Evolutionary conservation across 225 moss, liverwort and hornwort genomes (phyloP).

Genomic region (Bryum argenteum): DNA sequence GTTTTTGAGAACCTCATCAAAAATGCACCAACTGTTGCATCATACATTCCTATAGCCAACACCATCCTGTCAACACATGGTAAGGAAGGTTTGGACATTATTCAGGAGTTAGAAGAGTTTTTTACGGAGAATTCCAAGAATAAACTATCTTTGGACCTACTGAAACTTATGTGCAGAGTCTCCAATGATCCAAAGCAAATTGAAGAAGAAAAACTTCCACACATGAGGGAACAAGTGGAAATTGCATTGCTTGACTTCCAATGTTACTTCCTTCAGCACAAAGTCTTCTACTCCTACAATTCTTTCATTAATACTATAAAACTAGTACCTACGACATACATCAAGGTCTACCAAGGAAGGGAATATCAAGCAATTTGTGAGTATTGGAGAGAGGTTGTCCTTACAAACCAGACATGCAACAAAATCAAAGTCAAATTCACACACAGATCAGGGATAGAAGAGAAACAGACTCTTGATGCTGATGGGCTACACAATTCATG

Average conservation of each 20-base stretch:
- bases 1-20: not conserved
- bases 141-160: not conserved
- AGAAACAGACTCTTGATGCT: not conserved
- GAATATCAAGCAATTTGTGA: no score
- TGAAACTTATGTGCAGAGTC: not conserved
- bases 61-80: not conserved
- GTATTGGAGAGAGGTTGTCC: no score
- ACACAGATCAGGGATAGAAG: not conserved
- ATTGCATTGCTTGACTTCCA: not conserved
- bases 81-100: not conserved
- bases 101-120: not conserved
- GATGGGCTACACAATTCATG: not conserved
- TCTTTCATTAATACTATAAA: no score
- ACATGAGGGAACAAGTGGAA: not conserved
- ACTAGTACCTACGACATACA: no score
- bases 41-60: not conserved
- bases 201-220: not conserved
- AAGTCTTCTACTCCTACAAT: slow-evolving; percentile 1
- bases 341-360: no score
- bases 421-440: not conserved
- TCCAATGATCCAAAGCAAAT: not conserved
- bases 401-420: no score
- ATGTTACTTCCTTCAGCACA: not conserved
- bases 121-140: not conserved
- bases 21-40: not conserved